phyloP scores from a whole-genome alignment of 176 grass and related monocot genomes.

The Musa beccarii region DNA sequence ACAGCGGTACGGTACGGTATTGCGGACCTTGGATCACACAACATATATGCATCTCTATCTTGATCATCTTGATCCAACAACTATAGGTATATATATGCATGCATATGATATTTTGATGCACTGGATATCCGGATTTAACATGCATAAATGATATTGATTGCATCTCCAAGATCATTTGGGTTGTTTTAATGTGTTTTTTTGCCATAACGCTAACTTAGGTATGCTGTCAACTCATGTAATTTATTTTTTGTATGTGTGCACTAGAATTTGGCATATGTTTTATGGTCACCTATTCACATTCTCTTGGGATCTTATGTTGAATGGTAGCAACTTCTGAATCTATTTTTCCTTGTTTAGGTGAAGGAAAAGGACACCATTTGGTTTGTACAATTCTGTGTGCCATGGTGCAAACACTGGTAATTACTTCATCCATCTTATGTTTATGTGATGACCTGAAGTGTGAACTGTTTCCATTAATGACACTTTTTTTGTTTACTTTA shows the following conservation, averaged over 20 bases:
- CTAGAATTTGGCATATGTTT: background rate
- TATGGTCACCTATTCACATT: background rate
- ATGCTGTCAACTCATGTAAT: background rate
- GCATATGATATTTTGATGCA: background rate
- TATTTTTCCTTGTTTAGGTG: conserved; percentile 37
- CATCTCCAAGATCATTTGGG: background rate
- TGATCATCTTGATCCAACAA: too few species aligned
- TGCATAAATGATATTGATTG: background rate
- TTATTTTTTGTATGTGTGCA: background rate
- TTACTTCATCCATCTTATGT: background rate
- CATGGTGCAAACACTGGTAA: conserved; percentile 98
- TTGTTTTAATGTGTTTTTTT: background rate
- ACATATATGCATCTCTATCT: background rate
- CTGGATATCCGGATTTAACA: background rate
- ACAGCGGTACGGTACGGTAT: too few species aligned
- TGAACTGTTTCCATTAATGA: background rate
- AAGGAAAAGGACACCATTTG: conserved; percentile 87
- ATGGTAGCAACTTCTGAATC: conserved; percentile 3
- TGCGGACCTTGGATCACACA: too few species aligned
- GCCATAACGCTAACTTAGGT: too few species aligned
- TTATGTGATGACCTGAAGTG: background rate
- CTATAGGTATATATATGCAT: background rate
- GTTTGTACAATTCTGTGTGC: conserved; percentile 88
- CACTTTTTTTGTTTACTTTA: background rate
- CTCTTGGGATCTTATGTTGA: background rate